Conservation (phyloP, 805 yeast genomes). For the Candida parachauliodes region DNA sequence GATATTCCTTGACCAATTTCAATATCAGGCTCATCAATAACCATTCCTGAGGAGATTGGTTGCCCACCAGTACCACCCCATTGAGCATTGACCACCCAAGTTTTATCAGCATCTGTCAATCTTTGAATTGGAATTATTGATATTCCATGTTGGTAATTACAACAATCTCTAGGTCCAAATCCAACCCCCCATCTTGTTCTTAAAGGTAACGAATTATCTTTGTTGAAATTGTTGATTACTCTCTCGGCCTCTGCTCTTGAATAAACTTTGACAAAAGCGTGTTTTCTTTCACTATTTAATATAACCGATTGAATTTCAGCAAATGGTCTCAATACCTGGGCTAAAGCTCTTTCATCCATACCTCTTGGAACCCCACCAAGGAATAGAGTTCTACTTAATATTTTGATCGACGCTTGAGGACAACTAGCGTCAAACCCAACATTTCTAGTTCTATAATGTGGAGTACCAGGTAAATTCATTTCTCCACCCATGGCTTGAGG, state of each 20-base stretch:
- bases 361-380: conserved; percentile 88
- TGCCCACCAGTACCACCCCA: conserved; percentile 97
- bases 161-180: conserved; percentile 97
- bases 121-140: conserved; percentile 84
- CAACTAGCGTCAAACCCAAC: conserved; percentile 66
- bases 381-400: conserved; percentile 84
- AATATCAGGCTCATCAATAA: conserved; percentile 95
- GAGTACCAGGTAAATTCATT: conserved; percentile 63
- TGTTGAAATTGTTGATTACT: conserved; percentile 68
- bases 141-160: conserved; percentile 88
- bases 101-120: conserved; percentile 88
- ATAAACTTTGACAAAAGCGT: conserved; percentile 93
- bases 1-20: conserved; percentile 94
- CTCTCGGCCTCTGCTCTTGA: conserved; percentile 89
- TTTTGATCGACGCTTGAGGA: conserved; percentile 78
- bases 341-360: conserved; percentile 74
- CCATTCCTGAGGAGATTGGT: conserved; percentile 73
- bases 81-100: conserved; percentile 86
- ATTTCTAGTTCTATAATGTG: conserved; percentile 72
- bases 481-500: conserved; percentile 49
- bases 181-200: conserved; percentile 99
- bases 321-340: conserved; percentile 69
- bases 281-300: conserved; percentile 82
- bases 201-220: conserved; percentile 58
- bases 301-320: conserved; percentile 92